Conservation (phyloP, 768 basidiomycete species). For the Suillus paluster region DNA sequence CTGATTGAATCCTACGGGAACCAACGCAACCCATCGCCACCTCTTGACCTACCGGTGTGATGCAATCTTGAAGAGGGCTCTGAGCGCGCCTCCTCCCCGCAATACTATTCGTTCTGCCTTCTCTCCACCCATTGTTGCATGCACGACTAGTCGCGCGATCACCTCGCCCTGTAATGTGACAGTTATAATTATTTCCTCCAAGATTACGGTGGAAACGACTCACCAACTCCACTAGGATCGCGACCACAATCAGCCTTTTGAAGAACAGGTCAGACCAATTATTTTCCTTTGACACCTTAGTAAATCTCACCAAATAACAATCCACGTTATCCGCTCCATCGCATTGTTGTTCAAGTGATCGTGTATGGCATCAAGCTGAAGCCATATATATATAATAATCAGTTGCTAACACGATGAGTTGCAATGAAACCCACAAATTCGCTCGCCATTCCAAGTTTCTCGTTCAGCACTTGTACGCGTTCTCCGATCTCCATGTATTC, state of each 20-base stretch:
- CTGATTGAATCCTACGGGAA: background rate
- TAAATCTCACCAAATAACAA: slow-evolving; percentile 61
- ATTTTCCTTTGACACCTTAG: slow-evolving; percentile 23
- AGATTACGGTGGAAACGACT: slow-evolving; percentile 23
- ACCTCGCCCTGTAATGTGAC: slow-evolving; percentile 72
- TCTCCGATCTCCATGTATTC: slow-evolving; percentile 94
- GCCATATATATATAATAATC: too few relatives aligned
- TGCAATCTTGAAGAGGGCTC: background rate
- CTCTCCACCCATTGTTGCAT: slow-evolving; percentile 48
- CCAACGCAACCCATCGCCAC: background rate
- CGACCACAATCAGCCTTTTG: slow-evolving; percentile 84
- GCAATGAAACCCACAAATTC: slow-evolving; percentile 69
- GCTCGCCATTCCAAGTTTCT: slow-evolving; percentile 84
- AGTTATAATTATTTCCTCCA: background rate
- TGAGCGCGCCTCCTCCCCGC: slow-evolving; percentile 7
- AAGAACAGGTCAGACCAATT: slow-evolving; percentile 21
- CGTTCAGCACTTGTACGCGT: slow-evolving; percentile 84
- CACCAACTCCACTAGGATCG: slow-evolving; percentile 87
- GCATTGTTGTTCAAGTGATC: slow-evolving; percentile 89
- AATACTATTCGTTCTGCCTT: slow-evolving; percentile 12
- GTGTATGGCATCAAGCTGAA: slow-evolving; percentile 89
- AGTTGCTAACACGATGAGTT: slow-evolving; percentile 1
- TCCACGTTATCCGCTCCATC: slow-evolving; percentile 90
- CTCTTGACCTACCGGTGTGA: slow-evolving; percentile 6
- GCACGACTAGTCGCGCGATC: slow-evolving; percentile 74